Evolutionary conservation across 2,329 filamentous ascomycete genomes (phyloP), one percentile per base, ranked within the genome.

Genomic region (Ceratocystiopsis brevicomis): DNA sequence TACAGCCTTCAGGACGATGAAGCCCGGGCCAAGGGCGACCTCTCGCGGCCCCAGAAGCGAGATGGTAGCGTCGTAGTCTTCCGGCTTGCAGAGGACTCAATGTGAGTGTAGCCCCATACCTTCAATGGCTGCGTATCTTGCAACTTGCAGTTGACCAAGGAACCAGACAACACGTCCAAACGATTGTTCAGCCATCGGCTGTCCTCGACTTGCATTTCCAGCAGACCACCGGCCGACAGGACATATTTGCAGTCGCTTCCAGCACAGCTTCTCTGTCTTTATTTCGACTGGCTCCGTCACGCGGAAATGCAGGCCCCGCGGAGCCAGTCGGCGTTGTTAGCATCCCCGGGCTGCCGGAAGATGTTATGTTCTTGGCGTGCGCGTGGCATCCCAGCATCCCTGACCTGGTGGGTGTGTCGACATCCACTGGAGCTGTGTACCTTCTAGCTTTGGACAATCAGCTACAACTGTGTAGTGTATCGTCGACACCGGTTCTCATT

Each of bases 151-250:
- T 9, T 30, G 25, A 11, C 25, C 10, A 30, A 6, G 25, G 10
- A 30, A 9, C 42, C 43, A 48, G 36, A 21, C 10, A 4, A 3
- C 30, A 17, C 16, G 34, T 78, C 5, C 73, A 83, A 54, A 78
- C 69, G 1, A 49, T 78, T 5, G 53, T 63, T 6, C 75, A 81
- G 18, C 70, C 76, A 4, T 84, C 77, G 42, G 87, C 84, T 6
- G 70, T 95, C 25, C 69, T 95, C 43, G 87, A 95, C 56, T 64
- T 95, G 30, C 83, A 87, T 52, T 96, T 95, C 57, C 74, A 78
- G 47, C 73, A 71, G 1, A 54, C 60, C 42, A 49, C 53, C 2
- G 57, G 65, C 43, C 53, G 53, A 9, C 61, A 59, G 41, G 66
- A 68, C 30, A 61, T 81, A 4, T 68, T 93, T 43, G 85, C 76